These are phyloP conservation scores for Salvia splendens DNA, from an alignment of 257 asterid genomes.

Conservation along the genomic window DNA sequence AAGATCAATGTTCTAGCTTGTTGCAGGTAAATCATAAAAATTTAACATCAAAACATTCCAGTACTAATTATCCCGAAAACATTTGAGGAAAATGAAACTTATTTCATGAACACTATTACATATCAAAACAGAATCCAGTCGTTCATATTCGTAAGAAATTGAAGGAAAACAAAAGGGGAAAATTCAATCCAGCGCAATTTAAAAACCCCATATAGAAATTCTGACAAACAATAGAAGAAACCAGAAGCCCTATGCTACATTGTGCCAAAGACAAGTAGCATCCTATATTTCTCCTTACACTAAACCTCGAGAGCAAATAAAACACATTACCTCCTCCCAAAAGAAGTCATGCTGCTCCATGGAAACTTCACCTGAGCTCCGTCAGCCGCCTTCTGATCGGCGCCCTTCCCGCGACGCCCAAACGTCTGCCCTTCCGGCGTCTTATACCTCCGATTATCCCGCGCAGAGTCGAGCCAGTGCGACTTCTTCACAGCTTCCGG, in stretches of 20 bases:
- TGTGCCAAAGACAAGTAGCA: not conserved
- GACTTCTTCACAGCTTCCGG: constrained; percentile 65
- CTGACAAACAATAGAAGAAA: constrained; percentile 19
- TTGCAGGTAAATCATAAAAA: too few species aligned
- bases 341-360: constrained; percentile 80
- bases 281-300: not conserved
- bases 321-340: constrained; percentile 51
- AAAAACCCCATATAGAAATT: not conserved
- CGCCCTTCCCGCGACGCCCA: constrained; percentile 31
- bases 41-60: too few species aligned
- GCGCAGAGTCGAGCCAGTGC: constrained; percentile 86
- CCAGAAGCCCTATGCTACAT: constrained; percentile 2
- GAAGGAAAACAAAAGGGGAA: not conserved
- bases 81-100: not conserved
- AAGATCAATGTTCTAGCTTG: too few species aligned
- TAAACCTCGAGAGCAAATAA: not conserved
- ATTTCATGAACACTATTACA: constrained; percentile 12
- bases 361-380: constrained; percentile 63
- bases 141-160: not conserved
- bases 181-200: not conserved
- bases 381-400: constrained; percentile 21
- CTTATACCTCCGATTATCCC: constrained; percentile 40
- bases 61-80: not conserved
- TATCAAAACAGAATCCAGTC: not conserved
- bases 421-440: constrained; percentile 36